These are phyloP conservation scores for Alternaria sp. DNA, from an alignment of 2,329 filamentous ascomycete species.

Conservation along the genomic window DNA sequence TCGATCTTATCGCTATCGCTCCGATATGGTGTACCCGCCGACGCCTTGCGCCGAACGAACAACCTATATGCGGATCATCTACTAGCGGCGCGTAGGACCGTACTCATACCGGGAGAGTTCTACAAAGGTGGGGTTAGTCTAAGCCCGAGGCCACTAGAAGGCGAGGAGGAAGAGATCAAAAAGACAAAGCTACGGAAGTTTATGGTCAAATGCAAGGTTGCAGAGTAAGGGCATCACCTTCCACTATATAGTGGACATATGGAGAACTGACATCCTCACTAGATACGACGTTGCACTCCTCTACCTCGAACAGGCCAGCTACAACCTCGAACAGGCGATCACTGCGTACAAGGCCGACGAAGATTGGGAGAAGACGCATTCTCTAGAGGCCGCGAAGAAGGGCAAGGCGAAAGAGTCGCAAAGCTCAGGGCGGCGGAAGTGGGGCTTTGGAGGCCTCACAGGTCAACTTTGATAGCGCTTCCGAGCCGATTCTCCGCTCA, in stretches of 20 bases:
- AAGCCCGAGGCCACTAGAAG: conserved; percentile 73
- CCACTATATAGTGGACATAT: not conserved
- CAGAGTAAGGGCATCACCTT: conserved; percentile 64
- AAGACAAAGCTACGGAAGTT: conserved; percentile 75
- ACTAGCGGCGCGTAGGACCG: conserved; percentile 69
- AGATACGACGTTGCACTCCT: conserved; percentile 74
- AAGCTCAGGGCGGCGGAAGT: conserved; percentile 39
- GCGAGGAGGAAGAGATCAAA: conserved; percentile 74
- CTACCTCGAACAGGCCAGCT: conserved; percentile 74
- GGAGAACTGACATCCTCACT: conserved; percentile 46
- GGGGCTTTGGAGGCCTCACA: conserved; percentile 46
- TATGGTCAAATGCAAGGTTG: conserved; percentile 80
- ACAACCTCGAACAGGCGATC: conserved; percentile 70
- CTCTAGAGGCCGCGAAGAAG: conserved; percentile 57
- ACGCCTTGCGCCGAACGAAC: conserved; percentile 69
- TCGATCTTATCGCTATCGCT: conserved; percentile 72
- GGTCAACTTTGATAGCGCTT: conserved; percentile 41
- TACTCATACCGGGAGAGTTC: conserved; percentile 73
- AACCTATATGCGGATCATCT: conserved; percentile 75
- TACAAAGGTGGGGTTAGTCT: conserved; percentile 72
- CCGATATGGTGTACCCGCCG: conserved; percentile 71
- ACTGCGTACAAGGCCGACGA: conserved; percentile 73
- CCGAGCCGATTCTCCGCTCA: not conserved
- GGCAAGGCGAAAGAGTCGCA: conserved; percentile 47
- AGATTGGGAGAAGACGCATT: conserved; percentile 74